These are phyloP conservation scores for Blastobotrys robertii DNA, from an alignment of 805 yeast genomes.

Conservation along the genomic window DNA sequence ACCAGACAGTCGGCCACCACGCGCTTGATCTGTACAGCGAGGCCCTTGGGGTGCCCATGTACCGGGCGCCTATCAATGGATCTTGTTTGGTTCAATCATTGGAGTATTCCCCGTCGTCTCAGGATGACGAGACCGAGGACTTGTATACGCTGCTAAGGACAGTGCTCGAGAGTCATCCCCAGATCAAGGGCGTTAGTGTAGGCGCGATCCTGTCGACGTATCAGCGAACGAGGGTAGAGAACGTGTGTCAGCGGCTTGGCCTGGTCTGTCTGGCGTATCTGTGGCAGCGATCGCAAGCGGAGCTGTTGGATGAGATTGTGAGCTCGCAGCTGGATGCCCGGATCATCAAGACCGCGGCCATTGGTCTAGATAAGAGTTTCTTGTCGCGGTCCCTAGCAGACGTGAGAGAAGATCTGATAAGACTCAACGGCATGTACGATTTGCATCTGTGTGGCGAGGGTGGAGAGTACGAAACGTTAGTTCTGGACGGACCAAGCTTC, in stretches of 20 bases:
- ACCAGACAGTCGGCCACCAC: constrained; percentile 93
- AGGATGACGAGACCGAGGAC: constrained; percentile 83
- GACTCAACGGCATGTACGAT: constrained; percentile 55
- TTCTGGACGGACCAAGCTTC: constrained; percentile 84
- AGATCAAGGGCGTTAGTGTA: constrained; percentile 76
- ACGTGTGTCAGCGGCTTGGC: constrained; percentile 69
- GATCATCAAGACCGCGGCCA: constrained; percentile 86
- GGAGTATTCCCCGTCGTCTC: constrained; percentile 47
- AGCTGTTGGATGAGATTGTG: constrained; percentile 77
- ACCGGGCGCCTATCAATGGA: constrained; percentile 56
- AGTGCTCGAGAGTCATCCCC: constrained; percentile 52
- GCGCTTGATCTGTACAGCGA: constrained; percentile 53
- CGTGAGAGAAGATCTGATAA: constrained; percentile 44
- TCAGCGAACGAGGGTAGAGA: constrained; percentile 88
- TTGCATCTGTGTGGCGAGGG: constrained; percentile 98
- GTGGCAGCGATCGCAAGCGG: constrained; percentile 83
- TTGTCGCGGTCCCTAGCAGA: constrained; percentile 60
- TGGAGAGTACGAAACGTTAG: constrained; percentile 93
- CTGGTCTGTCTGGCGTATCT: constrained; percentile 63
- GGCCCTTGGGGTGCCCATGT: constrained; percentile 74
- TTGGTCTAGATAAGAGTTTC: constrained; percentile 60
- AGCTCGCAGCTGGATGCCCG: constrained; percentile 62
- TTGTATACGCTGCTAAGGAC: constrained; percentile 42
- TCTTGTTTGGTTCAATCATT: constrained; percentile 51
- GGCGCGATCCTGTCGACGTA: constrained; percentile 96